Conservation (phyloP, 495 filamentous ascomycete genomes). For the Viridothelium virens region DNA sequence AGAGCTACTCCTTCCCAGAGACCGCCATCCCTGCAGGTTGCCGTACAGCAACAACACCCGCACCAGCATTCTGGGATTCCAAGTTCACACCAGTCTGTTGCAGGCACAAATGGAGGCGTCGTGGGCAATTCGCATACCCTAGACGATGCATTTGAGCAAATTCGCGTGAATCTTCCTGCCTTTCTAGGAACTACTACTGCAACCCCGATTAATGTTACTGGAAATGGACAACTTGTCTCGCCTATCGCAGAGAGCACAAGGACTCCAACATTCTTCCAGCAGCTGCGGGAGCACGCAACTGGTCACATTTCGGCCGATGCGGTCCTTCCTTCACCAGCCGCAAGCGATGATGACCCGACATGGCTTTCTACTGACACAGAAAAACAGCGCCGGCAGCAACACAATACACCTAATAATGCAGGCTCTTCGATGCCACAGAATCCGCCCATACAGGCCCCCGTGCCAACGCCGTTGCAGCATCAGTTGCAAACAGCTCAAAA, state of each 20-base stretch:
- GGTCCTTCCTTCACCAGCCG: conserved; percentile 1
- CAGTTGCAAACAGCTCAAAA: not conserved
- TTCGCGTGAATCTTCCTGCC: no score
- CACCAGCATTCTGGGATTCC: not conserved
- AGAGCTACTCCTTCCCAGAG: not conserved
- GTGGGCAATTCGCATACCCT: no score
- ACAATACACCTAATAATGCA: not conserved
- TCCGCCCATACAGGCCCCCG: not conserved
- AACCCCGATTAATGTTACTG: not conserved
- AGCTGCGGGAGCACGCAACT: not conserved
- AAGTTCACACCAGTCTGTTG: not conserved
- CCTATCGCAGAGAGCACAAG: not conserved
- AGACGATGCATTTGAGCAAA: no score
- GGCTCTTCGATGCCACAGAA: not conserved
- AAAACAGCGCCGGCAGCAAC: not conserved
- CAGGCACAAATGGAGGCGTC: no score
- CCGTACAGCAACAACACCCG: not conserved
- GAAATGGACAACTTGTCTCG: not conserved
- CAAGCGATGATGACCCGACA: not conserved
- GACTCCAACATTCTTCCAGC: not conserved
- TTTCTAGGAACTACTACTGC: not conserved
- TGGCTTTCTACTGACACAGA: not conserved
- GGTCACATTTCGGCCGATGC: not conserved
- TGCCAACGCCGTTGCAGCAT: not conserved
- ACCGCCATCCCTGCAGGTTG: not conserved